Percentiles rank a stretch among this genome's conserved stretches.
Evolutionary conservation across 352 stramenopile genomes (phyloP).

Genomic region (Globisporangium acanthophoron): DNA sequence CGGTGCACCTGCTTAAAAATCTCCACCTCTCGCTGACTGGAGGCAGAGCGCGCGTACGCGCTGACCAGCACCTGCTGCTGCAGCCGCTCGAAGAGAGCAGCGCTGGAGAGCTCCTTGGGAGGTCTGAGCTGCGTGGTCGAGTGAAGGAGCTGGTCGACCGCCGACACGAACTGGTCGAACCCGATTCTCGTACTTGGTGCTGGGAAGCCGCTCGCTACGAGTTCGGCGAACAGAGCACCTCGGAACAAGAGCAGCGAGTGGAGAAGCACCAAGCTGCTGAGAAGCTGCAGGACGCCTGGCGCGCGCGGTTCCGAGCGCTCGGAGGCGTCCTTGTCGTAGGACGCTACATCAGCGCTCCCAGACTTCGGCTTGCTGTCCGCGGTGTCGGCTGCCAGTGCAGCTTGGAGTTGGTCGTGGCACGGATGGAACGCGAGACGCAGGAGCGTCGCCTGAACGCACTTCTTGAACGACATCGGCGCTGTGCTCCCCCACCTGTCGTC

Average conservation of each 20-base stretch:
- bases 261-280: conserved; percentile 40
- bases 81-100: conserved; percentile 3
- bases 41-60: not conserved
- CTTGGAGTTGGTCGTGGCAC: conserved; percentile 12
- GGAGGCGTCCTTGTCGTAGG: not conserved
- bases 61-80: conserved; percentile 6
- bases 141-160: conserved; percentile 10
- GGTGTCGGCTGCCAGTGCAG: not conserved
- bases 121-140: not conserved
- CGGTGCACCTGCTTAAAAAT: conserved; percentile 1
- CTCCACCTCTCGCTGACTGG: not conserved
- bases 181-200: not conserved
- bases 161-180: conserved; percentile 7
- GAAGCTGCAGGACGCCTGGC: conserved; percentile 17
- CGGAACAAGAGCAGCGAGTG: conserved; percentile 30
- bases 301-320: not conserved
- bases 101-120: not conserved
- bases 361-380: not conserved
- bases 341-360: not conserved
- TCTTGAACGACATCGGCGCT: conserved; percentile 19
- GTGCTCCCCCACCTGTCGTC: not conserved
- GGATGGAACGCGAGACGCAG: conserved; percentile 31
- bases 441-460: conserved; percentile 35
- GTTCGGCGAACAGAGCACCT: not conserved
- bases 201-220: too few relatives aligned